Conservation (phyloP, 495 filamentous ascomycete genomes). For the Friedmanniomyces simplex region DNA sequence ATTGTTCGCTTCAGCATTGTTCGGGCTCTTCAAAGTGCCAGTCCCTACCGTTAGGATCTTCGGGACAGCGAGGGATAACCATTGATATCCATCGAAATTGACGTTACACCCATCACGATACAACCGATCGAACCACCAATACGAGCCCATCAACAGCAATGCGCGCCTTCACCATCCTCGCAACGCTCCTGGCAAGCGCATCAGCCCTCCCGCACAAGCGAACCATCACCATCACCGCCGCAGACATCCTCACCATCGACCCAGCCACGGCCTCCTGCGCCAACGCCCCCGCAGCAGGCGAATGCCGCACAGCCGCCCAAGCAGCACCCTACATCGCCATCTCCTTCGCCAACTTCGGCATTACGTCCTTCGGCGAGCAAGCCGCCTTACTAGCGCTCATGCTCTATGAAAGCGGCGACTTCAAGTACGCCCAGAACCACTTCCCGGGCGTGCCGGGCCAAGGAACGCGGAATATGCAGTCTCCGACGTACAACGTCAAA, state of each 20-base stretch:
- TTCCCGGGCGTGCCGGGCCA: constrained; percentile 50
- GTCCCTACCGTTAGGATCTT: not conserved
- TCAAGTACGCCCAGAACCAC: constrained; percentile 29
- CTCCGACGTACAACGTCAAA: constrained; percentile 43
- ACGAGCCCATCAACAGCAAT: not conserved
- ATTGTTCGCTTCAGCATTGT: not conserved
- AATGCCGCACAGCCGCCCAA: constrained; percentile 58
- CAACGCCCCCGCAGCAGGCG: constrained; percentile 26
- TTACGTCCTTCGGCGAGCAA: constrained; percentile 32
- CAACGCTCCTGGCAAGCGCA: not conserved
- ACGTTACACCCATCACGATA: too few relatives aligned
- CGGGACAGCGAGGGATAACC: not conserved
- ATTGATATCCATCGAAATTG: not conserved
- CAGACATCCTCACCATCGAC: constrained; percentile 42
- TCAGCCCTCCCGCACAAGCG: not conserved
- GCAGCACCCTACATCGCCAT: constrained; percentile 47
- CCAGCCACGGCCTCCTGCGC: constrained; percentile 40
- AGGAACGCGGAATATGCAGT: constrained; percentile 77
- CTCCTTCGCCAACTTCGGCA: constrained; percentile 47
- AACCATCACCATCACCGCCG: constrained; percentile 26
- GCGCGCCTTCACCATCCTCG: not conserved
- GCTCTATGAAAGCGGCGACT: constrained; percentile 52
- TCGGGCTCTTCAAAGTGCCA: not conserved
- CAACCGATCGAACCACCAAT: too few relatives aligned
- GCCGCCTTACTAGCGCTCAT: constrained; percentile 29